Evolutionary conservation across 192 early-diverging fungal genomes (phyloP), one percentile per base, ranked within the genome.

Genomic region (Geosiphon pyriformis): DNA sequence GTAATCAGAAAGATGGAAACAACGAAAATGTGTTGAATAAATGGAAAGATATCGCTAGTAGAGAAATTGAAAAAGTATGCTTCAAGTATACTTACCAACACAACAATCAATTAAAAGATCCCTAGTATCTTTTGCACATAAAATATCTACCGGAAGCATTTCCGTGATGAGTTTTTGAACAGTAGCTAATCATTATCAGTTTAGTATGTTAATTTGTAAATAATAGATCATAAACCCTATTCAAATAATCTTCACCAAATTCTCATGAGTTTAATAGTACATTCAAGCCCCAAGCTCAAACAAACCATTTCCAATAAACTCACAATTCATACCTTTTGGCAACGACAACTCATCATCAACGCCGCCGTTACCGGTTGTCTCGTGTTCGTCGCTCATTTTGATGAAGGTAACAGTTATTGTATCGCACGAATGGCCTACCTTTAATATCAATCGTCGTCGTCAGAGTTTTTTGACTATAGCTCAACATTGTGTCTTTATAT

Each of bases 101-200:
- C 95, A 99, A 73, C 96, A 99, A 59, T 99, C 96, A 26, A 92
- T 85, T 50, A 99, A 74, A 33, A 99, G 75, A 71, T 99, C 96
- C 26, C 92, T 83, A 6, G 96, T 92, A 57, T 99, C 96, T 75
- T 95, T 97, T n/a, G 96, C 87, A 64, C 92, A 94, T 10, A 80
- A 74, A 58, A 98, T 83, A 72, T 98, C 95, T 20, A 80, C 71
- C 3, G 95, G 95, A 80, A 99, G 82, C 88, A 94, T 90, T 78
- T 99, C 96, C 29, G 90, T 90, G 64, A 99, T 95, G 42, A 99
- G 82, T 73, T 98, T 97, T 65, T 88, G 84, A 23, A 98, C 92
- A 22, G 94, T 96, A 8, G 94, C 93, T 87, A n/a, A n/a, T n/a
- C n/a, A n/a, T 73, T 59, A 20, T 27, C 3, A 8, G 7, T 23